phyloP scores from a whole-genome alignment of 176 grass and related monocot species.

The Cocos nucifera region DNA sequence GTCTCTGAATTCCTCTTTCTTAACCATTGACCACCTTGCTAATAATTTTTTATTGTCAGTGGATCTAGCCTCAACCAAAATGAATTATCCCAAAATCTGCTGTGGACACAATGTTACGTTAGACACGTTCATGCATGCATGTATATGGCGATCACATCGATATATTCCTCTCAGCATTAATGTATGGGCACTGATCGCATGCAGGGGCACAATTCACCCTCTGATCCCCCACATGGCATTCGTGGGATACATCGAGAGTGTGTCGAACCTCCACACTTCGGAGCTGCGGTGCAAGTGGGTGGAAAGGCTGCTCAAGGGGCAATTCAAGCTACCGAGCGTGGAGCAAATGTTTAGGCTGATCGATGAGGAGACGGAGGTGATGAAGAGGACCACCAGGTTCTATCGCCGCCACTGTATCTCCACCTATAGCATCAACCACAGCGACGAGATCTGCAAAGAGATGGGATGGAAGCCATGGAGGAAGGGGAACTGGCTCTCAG shows the following conservation, averaged over 20 bases:
- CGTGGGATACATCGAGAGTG: conserved; percentile 97
- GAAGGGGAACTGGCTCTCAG: conserved; percentile 41
- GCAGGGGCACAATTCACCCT: conserved; percentile 79
- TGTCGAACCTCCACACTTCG: conserved; percentile 96
- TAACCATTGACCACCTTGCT: too few species aligned
- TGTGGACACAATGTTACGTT: too few species aligned
- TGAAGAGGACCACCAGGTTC: conserved; percentile 84
- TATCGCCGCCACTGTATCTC: conserved; percentile 18
- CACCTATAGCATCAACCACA: conserved; percentile 1
- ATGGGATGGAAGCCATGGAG: conserved; percentile 19
- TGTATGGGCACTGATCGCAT: too few species aligned
- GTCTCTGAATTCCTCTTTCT: too few species aligned
- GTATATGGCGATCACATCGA: too few species aligned
- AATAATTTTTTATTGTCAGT: too few species aligned
- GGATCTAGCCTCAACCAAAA: too few species aligned
- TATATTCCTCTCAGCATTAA: too few species aligned
- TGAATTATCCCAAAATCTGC: too few species aligned
- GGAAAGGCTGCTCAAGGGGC: conserved; percentile 45
- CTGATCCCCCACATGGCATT: conserved; percentile 96
- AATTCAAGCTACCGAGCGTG: conserved; percentile 54
- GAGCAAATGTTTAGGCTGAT: conserved; percentile 48
- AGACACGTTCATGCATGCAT: too few species aligned
- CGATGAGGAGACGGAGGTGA: conserved; percentile 57
- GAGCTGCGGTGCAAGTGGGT: conserved; percentile 92
- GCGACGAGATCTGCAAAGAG: background rate